Conservation (phyloP, 2,329 filamentous ascomycete genomes). For the Endocalyx cinctus region DNA sequence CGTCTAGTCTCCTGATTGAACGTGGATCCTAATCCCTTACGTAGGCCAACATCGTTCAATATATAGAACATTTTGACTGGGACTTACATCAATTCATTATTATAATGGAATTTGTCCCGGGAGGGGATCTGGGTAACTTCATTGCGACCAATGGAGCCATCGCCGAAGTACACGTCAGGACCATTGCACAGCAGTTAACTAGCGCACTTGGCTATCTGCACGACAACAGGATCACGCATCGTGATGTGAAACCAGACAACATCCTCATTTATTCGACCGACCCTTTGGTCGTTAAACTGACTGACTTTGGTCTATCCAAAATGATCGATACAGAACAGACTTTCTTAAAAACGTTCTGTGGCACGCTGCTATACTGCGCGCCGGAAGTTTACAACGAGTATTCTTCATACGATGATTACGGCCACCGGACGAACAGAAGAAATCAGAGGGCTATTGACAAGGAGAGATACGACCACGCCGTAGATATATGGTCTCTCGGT, state of each 20-base stretch:
- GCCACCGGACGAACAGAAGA: slow-evolving; percentile 57
- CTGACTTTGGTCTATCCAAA: slow-evolving; percentile 95
- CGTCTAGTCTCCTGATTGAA: background rate
- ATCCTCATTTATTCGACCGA: slow-evolving; percentile 73
- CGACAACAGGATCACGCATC: slow-evolving; percentile 82
- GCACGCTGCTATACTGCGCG: slow-evolving; percentile 91
- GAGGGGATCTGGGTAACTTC: slow-evolving; percentile 76
- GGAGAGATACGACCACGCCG: slow-evolving; percentile 80
- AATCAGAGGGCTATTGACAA: slow-evolving; percentile 51
- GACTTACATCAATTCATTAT: slow-evolving; percentile 84
- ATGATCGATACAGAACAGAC: slow-evolving; percentile 87
- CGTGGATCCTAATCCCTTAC: slow-evolving; percentile 16
- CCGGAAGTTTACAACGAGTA: slow-evolving; percentile 89
- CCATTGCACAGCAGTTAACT: slow-evolving; percentile 71
- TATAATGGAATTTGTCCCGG: slow-evolving; percentile 87
- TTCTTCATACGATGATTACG: slow-evolving; percentile 63
- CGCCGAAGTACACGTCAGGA: slow-evolving; percentile 62
- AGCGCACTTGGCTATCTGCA: slow-evolving; percentile 85
- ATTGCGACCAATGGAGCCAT: slow-evolving; percentile 60
- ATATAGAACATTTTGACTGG: slow-evolving; percentile 83
- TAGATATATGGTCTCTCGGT: slow-evolving; percentile 95
- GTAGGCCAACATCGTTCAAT: slow-evolving; percentile 83
- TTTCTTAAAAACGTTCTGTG: slow-evolving; percentile 93
- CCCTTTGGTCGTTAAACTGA: slow-evolving; percentile 82
- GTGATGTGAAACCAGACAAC: slow-evolving; percentile 98